Percentiles rank a stretch among this genome's conserved stretches.
Conservation (phyloP, 176 grass and related monocot genomes). For the Paspalum notatum region DNA sequence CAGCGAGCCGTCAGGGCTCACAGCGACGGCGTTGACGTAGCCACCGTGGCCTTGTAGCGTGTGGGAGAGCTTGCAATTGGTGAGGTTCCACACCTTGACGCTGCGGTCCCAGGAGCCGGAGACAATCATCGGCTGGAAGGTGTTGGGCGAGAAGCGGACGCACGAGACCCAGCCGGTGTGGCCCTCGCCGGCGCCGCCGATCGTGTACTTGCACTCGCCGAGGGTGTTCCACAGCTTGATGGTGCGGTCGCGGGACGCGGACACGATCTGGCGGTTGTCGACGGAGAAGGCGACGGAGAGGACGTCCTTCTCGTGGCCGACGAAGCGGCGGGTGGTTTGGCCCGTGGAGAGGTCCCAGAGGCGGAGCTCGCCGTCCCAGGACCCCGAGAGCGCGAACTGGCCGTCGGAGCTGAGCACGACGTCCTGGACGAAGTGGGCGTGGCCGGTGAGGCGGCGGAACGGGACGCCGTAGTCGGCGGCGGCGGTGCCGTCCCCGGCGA, state of each 20-base stretch:
- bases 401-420: conserved; percentile 83
- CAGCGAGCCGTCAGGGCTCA: conserved; percentile 89
- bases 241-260: conserved; percentile 78
- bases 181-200: conserved; percentile 67
- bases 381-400: conserved; percentile 87
- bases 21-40: conserved; percentile 80
- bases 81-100: conserved; percentile 95
- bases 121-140: conserved; percentile 54
- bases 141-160: conserved; percentile 83
- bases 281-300: conserved; percentile 89
- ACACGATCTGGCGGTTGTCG: conserved; percentile 96
- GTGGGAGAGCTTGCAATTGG: conserved; percentile 82
- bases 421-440: conserved; percentile 93
- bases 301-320: conserved; percentile 88
- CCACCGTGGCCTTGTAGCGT: conserved; percentile 70
- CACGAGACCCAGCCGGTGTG: conserved; percentile 85
- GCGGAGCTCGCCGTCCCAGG: conserved; percentile 92
- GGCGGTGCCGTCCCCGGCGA: conserved; percentile 14
- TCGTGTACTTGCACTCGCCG: conserved; percentile 98
- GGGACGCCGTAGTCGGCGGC: conserved; percentile 65
- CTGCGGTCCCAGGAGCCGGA: conserved; percentile 90
- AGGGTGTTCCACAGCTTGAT: conserved; percentile 99
- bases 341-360: conserved; percentile 83
- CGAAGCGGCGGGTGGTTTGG: conserved; percentile 71
- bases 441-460: conserved; percentile 85